Percentiles rank a stretch among this genome's conserved stretches.
These are phyloP conservation scores for Letharia lupina DNA, from an alignment of 495 filamentous ascomycete species.

Conservation along the genomic window DNA sequence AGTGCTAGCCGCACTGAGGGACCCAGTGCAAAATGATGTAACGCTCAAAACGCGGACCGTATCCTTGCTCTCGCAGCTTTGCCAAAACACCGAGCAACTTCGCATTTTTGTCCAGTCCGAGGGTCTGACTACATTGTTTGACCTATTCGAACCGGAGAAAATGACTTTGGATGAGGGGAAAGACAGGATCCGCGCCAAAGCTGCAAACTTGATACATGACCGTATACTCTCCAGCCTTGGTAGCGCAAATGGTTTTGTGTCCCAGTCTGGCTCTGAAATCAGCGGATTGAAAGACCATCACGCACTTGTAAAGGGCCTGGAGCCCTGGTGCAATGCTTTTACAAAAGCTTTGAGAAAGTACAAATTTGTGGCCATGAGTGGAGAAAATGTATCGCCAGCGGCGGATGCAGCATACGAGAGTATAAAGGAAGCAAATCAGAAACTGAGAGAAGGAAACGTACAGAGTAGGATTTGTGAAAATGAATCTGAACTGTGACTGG, in stretches of 20 bases:
- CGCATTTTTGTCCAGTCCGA: constrained; percentile 38
- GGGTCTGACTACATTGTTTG: constrained; percentile 40
- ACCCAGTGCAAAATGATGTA: not conserved
- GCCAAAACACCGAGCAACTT: constrained; percentile 26
- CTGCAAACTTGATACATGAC: constrained; percentile 11
- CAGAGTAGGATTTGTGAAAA: not conserved
- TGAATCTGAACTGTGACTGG: not conserved
- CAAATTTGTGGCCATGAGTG: not conserved
- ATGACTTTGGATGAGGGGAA: constrained; percentile 28
- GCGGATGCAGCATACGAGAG: not conserved
- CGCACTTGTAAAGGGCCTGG: not conserved
- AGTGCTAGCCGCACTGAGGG: constrained; percentile 23
- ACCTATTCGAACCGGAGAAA: constrained; percentile 32
- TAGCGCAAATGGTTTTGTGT: not conserved
- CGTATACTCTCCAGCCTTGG: not conserved
- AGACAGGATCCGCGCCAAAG: constrained; percentile 28
- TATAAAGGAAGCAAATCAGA: not conserved
- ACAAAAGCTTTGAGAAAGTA: not conserved
- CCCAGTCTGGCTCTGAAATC: not conserved
- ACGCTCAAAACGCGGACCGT: constrained; percentile 14
- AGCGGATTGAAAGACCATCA: not conserved
- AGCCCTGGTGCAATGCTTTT: constrained; percentile 5
- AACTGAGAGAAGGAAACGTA: not conserved
- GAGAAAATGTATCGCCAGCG: not conserved
- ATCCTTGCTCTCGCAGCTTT: constrained; percentile 30